These are phyloP conservation scores for Toxicodendron radicans DNA, from an alignment of 345 rosid genomes.

Conservation along the genomic window DNA sequence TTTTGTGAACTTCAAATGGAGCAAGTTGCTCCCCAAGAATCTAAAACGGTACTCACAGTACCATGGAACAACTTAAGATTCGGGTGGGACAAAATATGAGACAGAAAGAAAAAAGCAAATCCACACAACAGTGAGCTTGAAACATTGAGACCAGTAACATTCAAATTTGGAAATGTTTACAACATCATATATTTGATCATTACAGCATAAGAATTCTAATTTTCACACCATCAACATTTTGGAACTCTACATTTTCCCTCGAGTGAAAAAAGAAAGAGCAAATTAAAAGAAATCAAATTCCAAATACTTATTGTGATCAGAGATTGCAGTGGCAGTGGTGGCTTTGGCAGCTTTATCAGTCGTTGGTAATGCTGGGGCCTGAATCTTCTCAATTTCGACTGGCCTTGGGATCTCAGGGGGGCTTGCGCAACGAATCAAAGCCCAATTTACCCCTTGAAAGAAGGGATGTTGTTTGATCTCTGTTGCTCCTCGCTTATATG, in stretches of 20 bases:
- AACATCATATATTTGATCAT: slow-evolving; percentile 21
- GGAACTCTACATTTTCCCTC: slow-evolving; percentile 19
- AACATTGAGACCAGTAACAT: slow-evolving; percentile 14
- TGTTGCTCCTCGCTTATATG: slow-evolving; percentile 84
- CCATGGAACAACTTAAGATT: background rate
- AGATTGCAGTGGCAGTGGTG: slow-evolving; percentile 19
- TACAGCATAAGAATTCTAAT: slow-evolving; percentile 13
- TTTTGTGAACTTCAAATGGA: background rate
- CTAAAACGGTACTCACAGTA: background rate
- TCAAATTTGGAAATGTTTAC: slow-evolving; percentile 19
- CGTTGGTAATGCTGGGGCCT: slow-evolving; percentile 38
- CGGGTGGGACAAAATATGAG: background rate
- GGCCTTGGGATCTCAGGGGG: slow-evolving; percentile 90
- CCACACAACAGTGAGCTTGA: background rate
- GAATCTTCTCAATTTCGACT: slow-evolving; percentile 53
- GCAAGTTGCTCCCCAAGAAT: background rate
- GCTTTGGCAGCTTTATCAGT: slow-evolving; percentile 47
- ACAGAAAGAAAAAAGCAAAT: too few relatives aligned
- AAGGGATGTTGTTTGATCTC: slow-evolving; percentile 91
- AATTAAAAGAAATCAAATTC: slow-evolving; percentile 84
- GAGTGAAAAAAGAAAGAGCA: slow-evolving; percentile 27
- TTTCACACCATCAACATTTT: slow-evolving; percentile 23
- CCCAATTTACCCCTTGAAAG: slow-evolving; percentile 96
- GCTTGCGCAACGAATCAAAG: slow-evolving; percentile 76
- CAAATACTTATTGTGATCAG: slow-evolving; percentile 63